Conservation (phyloP, 1,139 yeast genomes). For the Kodamaea anthophila region DNA sequence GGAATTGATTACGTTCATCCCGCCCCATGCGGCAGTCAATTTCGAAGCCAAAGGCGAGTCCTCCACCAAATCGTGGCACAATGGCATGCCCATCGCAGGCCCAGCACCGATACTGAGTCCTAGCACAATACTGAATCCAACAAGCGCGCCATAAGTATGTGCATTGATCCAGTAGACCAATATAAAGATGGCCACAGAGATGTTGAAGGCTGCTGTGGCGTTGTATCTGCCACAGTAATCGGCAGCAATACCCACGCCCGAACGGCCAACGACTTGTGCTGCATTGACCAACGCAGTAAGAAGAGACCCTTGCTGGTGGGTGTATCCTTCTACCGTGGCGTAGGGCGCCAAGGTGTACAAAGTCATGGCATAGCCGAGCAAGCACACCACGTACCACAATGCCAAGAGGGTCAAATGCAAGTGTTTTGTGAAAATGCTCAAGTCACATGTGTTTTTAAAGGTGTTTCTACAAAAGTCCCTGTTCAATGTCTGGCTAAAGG, state of each 20-base stretch:
- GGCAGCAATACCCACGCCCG: constrained; percentile 51
- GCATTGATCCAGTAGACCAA: constrained; percentile 54
- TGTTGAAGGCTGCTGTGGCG: constrained; percentile 4
- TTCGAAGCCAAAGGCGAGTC: constrained; percentile 27
- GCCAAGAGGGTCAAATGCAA: constrained; percentile 40
- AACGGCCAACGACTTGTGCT: constrained; percentile 64
- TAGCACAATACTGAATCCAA: constrained; percentile 45
- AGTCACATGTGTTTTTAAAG: constrained; percentile 22
- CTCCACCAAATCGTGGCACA: constrained; percentile 50
- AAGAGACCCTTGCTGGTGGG: constrained; percentile 49
- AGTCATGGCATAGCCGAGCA: constrained; percentile 54
- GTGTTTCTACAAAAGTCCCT: constrained; percentile 16
- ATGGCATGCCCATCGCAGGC: constrained; percentile 53
- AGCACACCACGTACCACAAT: constrained; percentile 51
- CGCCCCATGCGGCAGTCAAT: constrained; percentile 58
- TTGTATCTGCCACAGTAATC: constrained; percentile 58
- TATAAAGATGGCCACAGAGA: constrained; percentile 11
- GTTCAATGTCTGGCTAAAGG: constrained; percentile 18
- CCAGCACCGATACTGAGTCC: constrained; percentile 62
- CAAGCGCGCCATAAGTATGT: constrained; percentile 39
- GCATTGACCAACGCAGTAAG: constrained; percentile 59
- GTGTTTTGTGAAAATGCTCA: constrained; percentile 22
- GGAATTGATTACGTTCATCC: constrained; percentile 44
- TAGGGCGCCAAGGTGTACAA: constrained; percentile 59
- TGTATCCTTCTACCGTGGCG: constrained; percentile 53